phyloP scores from a whole-genome alignment of 2,329 filamentous ascomycete genomes.

The Penicillium glabrum region DNA sequence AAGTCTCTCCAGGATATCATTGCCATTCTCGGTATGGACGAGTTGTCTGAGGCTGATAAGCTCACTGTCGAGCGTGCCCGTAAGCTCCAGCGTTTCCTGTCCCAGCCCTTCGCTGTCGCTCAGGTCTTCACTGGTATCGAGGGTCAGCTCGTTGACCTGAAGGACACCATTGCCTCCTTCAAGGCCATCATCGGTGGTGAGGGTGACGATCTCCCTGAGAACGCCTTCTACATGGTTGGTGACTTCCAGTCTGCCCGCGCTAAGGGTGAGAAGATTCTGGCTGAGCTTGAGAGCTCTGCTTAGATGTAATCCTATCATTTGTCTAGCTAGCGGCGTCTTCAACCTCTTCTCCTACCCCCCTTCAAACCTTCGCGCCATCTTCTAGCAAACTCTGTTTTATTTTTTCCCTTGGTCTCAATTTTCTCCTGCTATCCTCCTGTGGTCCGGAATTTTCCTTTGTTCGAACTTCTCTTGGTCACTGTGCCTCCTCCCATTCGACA shows the following conservation, averaged over 20 bases:
- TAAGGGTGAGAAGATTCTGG: constrained; percentile 99
- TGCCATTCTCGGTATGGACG: constrained; percentile 99
- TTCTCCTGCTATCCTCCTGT: constrained; percentile 15
- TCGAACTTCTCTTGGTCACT: constrained; percentile 8
- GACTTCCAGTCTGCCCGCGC: constrained; percentile 87
- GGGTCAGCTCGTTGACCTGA: constrained; percentile 94
- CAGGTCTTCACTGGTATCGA: constrained; percentile 76
- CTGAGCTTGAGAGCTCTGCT: constrained; percentile 72
- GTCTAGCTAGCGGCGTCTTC: constrained; percentile 36
- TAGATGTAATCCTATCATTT: constrained; percentile 47
- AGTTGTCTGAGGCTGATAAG: constrained; percentile 98
- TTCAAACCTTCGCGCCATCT: constrained; percentile 14
- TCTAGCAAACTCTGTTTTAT: constrained; percentile 8
- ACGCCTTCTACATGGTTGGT: constrained; percentile 97
- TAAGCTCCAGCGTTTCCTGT: constrained; percentile 99
- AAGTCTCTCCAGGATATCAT: constrained; percentile 99
- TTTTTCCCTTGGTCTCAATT: constrained; percentile 5
- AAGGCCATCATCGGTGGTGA: constrained; percentile 95
- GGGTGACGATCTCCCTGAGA: constrained; percentile 92
- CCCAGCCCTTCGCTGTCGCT: constrained; percentile 93
- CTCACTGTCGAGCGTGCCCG: constrained; percentile 99
- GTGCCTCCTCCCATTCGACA: constrained; percentile 16
- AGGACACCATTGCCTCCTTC: constrained; percentile 97
- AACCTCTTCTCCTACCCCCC: constrained; percentile 13
- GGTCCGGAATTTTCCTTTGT: constrained; percentile 29